These are phyloP conservation scores for Noccaea bulbosa DNA, from an alignment of 345 rosid species.

Conservation along the genomic window DNA sequence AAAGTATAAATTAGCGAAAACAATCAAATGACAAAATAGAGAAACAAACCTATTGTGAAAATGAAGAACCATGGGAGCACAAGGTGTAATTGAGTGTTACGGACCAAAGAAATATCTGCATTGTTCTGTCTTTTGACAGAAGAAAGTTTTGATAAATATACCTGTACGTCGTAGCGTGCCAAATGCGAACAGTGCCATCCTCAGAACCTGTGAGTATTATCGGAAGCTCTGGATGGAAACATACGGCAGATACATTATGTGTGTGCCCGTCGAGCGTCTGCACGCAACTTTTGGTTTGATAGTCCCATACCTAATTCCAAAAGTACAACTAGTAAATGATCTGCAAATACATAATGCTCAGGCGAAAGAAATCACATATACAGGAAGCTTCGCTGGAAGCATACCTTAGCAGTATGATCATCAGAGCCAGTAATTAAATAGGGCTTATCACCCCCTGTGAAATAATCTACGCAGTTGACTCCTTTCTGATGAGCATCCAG, in stretches of 20 bases:
- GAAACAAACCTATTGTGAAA: background rate
- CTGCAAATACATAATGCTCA: conserved; percentile 9
- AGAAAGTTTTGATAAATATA: conserved; percentile 26
- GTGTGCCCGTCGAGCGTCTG: conserved; percentile 85
- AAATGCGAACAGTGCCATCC: conserved; percentile 79
- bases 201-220: conserved; percentile 84
- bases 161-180: conserved; percentile 84
- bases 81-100: conserved; percentile 1
- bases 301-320: conserved; percentile 74
- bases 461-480: conserved; percentile 90
- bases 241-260: conserved; percentile 85
- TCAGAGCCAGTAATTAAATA: conserved; percentile 90
- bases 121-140: conserved; percentile 24
- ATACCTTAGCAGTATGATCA: conserved; percentile 93
- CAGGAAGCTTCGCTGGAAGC: conserved; percentile 50
- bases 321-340: conserved; percentile 34
- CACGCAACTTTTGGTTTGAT: conserved; percentile 84
- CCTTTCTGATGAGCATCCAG: conserved; percentile 95
- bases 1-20: conserved; percentile 11
- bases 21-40: conserved; percentile 3
- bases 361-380: conserved; percentile 21
- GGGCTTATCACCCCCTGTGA: conserved; percentile 94
- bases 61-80: background rate
- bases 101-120: conserved; percentile 17
- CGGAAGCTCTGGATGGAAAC: conserved; percentile 85